phyloP scores from a whole-genome alignment of 345 rosid species.

The Pistacia integerrima region DNA sequence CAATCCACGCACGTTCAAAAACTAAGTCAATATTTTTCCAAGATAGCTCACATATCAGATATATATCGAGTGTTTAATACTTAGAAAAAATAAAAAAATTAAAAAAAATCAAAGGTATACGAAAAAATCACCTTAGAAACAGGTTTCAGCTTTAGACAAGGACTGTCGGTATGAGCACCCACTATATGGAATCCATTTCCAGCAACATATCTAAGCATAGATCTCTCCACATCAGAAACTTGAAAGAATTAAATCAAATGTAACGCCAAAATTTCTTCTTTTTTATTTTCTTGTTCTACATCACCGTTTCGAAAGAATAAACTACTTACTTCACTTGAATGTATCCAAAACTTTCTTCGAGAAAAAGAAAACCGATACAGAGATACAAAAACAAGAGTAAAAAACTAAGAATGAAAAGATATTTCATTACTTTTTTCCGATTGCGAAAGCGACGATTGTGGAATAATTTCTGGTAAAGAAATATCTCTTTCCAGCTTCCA shows the following conservation, averaged over 20 bases:
- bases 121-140: constrained; percentile 67
- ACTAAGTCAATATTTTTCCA: not conserved
- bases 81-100: not conserved
- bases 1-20: constrained; percentile 21
- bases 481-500: constrained; percentile 79
- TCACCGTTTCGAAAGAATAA: not conserved
- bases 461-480: constrained; percentile 93
- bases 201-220: constrained; percentile 66
- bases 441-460: constrained; percentile 87
- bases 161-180: constrained; percentile 98
- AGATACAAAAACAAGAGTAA: not conserved
- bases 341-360: too few relatives aligned
- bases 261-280: too few relatives aligned
- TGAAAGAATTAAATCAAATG: not conserved
- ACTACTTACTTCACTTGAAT: too few relatives aligned
- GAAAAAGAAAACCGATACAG: too few relatives aligned
- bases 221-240: constrained; percentile 9
- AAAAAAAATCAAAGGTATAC: not conserved
- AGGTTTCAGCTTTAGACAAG: constrained; percentile 93
- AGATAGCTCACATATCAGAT: not conserved
- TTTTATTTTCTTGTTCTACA: not conserved
- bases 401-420: too few relatives aligned
- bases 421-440: constrained; percentile 70
- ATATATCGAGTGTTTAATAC: not conserved
- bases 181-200: constrained; percentile 89